A percentile compares a stretch with the other conserved stretches of the same genome.
Conservation (phyloP, 2,329 filamentous ascomycete species). For the Monosporascus sp. region DNA sequence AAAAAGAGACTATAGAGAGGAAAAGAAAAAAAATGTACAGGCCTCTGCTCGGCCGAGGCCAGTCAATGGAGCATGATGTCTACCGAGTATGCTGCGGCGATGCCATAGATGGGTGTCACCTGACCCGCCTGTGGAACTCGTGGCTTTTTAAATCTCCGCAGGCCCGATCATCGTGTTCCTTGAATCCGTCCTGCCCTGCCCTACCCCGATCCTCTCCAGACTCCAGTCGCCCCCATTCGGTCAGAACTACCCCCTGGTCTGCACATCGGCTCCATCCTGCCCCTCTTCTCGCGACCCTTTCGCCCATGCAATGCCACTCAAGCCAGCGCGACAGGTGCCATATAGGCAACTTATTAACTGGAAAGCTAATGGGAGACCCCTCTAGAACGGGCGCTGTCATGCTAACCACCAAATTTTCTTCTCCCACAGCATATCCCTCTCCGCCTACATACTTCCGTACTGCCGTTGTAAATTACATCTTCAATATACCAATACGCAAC, state of each 20-base stretch:
- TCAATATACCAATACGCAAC: slow-evolving; percentile 37
- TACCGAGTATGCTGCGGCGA: not conserved
- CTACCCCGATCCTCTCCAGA: slow-evolving; percentile 2
- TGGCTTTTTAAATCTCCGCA: not conserved
- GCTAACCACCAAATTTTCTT: slow-evolving; percentile 19
- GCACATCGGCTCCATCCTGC: slow-evolving; percentile 17
- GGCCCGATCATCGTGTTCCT: not conserved
- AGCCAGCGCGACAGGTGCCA: slow-evolving; percentile 19
- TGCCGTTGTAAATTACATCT: slow-evolving; percentile 34
- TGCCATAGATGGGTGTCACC: not conserved
- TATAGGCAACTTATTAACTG: slow-evolving; percentile 9
- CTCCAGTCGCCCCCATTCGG: slow-evolving; percentile 19
- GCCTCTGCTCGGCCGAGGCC: too few species aligned
- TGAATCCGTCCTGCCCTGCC: not conserved
- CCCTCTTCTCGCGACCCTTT: slow-evolving; percentile 13
- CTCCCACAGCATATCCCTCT: slow-evolving; percentile 20
- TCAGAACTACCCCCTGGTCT: slow-evolving; percentile 12
- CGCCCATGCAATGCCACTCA: slow-evolving; percentile 17
- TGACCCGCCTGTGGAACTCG: not conserved
- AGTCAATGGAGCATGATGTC: not conserved
- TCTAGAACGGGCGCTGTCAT: slow-evolving; percentile 15
- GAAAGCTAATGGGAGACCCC: slow-evolving; percentile 11
- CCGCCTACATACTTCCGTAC: slow-evolving; percentile 25
- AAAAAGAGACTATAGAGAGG: too few species aligned
- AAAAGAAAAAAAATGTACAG: too few species aligned